Evolutionary conservation across 1,284 basidiomycete species (phyloP).

Genomic region (Ustilago xerochloae): DNA sequence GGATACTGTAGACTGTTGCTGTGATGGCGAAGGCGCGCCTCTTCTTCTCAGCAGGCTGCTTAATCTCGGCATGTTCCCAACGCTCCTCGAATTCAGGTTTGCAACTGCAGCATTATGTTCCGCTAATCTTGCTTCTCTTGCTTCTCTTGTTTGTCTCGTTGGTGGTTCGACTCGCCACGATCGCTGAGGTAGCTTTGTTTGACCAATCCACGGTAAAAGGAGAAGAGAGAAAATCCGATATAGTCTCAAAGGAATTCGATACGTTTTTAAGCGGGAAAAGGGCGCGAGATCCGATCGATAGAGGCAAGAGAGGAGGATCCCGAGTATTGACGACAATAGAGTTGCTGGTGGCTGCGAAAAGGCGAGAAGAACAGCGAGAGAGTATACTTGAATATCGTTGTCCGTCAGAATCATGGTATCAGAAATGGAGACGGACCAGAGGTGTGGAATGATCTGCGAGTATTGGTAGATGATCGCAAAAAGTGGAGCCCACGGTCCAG

Average conservation of each 20-base stretch:
- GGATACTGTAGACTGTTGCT: not conserved
- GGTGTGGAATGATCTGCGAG: conserved; percentile 32
- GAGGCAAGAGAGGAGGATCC: conserved; percentile 11
- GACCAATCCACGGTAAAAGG: conserved; percentile 16
- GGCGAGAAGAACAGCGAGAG: conserved; percentile 15
- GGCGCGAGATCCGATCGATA: conserved; percentile 11
- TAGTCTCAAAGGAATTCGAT: conserved; percentile 20
- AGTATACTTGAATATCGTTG: conserved; percentile 13
- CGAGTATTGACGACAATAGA: conserved; percentile 8
- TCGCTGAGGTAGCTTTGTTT: conserved; percentile 17
- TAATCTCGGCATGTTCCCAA: conserved; percentile 8
- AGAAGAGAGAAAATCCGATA: conserved; percentile 14
- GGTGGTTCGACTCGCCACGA: conserved; percentile 34
- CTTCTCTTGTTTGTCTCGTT: conserved; percentile 8
- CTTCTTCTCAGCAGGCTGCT: conserved; percentile 24
- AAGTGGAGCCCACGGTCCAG: conserved; percentile 34
- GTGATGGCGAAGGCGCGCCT: not conserved
- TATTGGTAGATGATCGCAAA: conserved; percentile 41
- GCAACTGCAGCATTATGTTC: conserved; percentile 18
- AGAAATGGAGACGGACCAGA: conserved; percentile 28
- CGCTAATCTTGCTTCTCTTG: conserved; percentile 27
- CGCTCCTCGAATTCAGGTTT: not conserved
- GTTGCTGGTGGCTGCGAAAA: conserved; percentile 16
- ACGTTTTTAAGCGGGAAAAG: not conserved
- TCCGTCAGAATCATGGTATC: conserved; percentile 14